phyloP scores from a whole-genome alignment of 148 eudicot genomes.

The Spergularia bocconei region DNA sequence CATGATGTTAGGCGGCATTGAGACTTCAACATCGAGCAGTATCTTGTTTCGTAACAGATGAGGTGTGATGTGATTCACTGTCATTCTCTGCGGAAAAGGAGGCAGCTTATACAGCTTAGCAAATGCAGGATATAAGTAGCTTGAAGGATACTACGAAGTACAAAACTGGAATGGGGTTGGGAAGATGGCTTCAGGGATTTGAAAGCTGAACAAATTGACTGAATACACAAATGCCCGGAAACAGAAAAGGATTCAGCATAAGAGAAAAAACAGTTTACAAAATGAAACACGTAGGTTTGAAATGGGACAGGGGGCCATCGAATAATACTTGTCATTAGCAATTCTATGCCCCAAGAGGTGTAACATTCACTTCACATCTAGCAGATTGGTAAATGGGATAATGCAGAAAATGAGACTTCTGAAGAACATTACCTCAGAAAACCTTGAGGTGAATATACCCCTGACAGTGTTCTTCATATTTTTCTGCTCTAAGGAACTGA shows the following conservation, averaged over 20 bases:
- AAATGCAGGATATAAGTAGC: neutral
- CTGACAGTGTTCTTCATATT: slow-evolving; percentile 56
- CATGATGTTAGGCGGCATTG: slow-evolving; percentile 68
- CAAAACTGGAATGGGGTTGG: too few species aligned
- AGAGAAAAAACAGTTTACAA: too few species aligned
- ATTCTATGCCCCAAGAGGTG: neutral
- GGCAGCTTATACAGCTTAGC: neutral
- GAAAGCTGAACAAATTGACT: too few species aligned
- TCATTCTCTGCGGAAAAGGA: slow-evolving; percentile 51
- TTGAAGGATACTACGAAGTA: too few species aligned
- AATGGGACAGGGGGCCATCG: too few species aligned
- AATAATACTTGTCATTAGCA: too few species aligned
- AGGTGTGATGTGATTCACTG: slow-evolving; percentile 58
- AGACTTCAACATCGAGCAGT: slow-evolving; percentile 81
- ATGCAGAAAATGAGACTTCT: neutral
- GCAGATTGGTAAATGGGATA: neutral
- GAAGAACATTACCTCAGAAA: slow-evolving; percentile 52
- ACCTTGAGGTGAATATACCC: slow-evolving; percentile 49
- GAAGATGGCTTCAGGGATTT: too few species aligned
- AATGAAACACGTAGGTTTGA: too few species aligned
- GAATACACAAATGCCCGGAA: too few species aligned
- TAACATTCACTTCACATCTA: neutral
- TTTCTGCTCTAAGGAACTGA: slow-evolving; percentile 35
- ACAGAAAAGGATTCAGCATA: too few species aligned
- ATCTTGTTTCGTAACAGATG: slow-evolving; percentile 68